Evolutionary conservation across 2,329 filamentous ascomycete genomes (phyloP), one percentile per base, ranked within the genome.

Genomic region (Neonectria faginata): DNA sequence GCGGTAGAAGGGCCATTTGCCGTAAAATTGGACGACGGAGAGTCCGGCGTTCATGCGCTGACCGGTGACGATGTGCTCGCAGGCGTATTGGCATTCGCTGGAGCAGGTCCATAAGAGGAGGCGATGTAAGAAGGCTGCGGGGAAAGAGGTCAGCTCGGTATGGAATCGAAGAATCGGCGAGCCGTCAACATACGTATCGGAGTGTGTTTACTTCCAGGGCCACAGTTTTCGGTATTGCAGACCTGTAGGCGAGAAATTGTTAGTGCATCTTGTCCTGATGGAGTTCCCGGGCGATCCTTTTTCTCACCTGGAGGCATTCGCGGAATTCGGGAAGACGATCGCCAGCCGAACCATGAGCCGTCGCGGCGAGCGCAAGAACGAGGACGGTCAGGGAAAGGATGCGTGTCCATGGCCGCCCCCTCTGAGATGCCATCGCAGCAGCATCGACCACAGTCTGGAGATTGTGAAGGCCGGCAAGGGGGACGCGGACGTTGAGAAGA

Each of bases 1-100:
- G 70, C 96, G 92, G 79, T 90, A 85, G 82, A 99, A 99, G 42
- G 96, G 96, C 96, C 96, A 99, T 86, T 99, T 99, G 33, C 96
- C 96, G 82, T 99, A 94, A 84, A 94, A 99, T 81, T 99, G 96
- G 61, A 95, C 90, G 54, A 97, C 80, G 11, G 89, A 86, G 31
- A 88, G 87, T 65, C 88, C 86, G 67, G 86, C 83, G 27, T 87
- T 82, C 69, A 94, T 81, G 68, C 95, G 93, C 63, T 82, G 81
- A 72, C 88, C 81, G 61, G 96, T 98, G 65, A 97, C 86, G 78
- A 97, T 91, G 84, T 97, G 95, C 79, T 99, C 96, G 84, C 96
- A 99, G 66, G 92, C 91, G 83, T 99, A 97, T 84, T 99, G 94
- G 88, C 96, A 99, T 86, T 99, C 95, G 76, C 92, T 86, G 66